Percentiles rank a stretch among this genome's conserved stretches.
Conservation (phyloP, 2,329 filamentous ascomycete species). For the Scedosporium boydii region DNA sequence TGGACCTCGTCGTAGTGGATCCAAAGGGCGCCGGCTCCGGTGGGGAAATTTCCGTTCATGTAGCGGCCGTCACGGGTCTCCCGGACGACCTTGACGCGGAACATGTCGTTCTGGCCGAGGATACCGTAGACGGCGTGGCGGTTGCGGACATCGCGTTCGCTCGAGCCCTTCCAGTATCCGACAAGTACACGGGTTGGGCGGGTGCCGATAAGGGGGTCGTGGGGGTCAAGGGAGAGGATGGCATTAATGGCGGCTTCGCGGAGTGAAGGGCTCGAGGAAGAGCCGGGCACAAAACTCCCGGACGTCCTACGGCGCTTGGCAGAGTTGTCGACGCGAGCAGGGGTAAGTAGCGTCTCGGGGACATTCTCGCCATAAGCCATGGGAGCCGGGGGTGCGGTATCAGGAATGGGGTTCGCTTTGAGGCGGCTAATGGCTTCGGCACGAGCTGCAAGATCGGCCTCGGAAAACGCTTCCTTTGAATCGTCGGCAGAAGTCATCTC, state of each 20-base stretch:
- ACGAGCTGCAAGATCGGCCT: constrained; percentile 32
- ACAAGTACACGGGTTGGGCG: constrained; percentile 49
- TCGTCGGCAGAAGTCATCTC: constrained; percentile 22
- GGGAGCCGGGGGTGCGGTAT: constrained; percentile 30
- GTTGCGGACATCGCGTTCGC: constrained; percentile 32
- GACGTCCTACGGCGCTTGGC: constrained; percentile 39
- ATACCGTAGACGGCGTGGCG: constrained; percentile 56
- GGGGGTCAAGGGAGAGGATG: constrained; percentile 8
- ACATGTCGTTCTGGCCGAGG: constrained; percentile 53
- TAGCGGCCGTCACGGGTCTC: constrained; percentile 51
- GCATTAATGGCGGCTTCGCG: not conserved
- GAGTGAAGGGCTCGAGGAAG: not conserved
- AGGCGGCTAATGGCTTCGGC: constrained; percentile 36
- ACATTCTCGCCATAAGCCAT: constrained; percentile 43
- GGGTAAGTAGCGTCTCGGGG: constrained; percentile 30
- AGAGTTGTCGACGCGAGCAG: constrained; percentile 22
- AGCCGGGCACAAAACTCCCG: constrained; percentile 23
- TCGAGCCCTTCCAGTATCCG: constrained; percentile 50
- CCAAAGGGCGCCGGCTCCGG: constrained; percentile 51
- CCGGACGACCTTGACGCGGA: constrained; percentile 51
- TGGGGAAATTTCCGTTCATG: constrained; percentile 50
- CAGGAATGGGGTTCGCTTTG: constrained; percentile 30
- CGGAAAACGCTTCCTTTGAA: constrained; percentile 26
- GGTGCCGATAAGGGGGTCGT: constrained; percentile 39
- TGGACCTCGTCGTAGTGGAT: constrained; percentile 53